These are phyloP conservation scores for Somion occarium DNA, from an alignment of 1,284 basidiomycete genomes.

Conservation along the genomic window DNA sequence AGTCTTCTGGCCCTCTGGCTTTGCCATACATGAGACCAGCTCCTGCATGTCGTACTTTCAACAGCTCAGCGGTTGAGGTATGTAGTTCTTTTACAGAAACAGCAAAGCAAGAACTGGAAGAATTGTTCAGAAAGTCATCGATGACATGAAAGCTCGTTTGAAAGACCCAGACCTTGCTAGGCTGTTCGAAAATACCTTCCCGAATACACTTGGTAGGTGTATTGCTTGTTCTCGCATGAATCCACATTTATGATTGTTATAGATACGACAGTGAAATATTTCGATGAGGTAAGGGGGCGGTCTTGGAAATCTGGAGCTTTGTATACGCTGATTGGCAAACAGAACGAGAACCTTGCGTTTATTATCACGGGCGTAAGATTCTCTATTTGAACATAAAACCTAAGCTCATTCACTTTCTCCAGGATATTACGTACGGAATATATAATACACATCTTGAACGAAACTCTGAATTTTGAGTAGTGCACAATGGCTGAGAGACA, in stretches of 20 bases:
- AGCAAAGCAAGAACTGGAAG: background rate
- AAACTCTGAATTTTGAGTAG: conserved; percentile 24
- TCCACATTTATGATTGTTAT: background rate
- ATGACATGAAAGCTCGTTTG: conserved; percentile 62
- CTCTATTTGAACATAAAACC: background rate
- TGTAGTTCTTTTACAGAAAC: background rate
- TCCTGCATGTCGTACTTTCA: conserved; percentile 67
- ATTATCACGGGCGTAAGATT: conserved; percentile 65
- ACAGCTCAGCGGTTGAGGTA: conserved; percentile 68
- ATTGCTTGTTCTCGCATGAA: no score
- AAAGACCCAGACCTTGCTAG: conserved; percentile 72
- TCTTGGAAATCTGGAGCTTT: no score
- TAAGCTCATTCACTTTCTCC: background rate
- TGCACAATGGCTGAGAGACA: conserved; percentile 71
- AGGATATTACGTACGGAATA: conserved; percentile 3
- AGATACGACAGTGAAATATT: conserved; percentile 77
- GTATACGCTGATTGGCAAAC: no score
- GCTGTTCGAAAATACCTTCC: conserved; percentile 74
- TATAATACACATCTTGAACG: background rate
- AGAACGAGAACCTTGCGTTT: conserved; percentile 67
- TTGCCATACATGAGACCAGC: conserved; percentile 69
- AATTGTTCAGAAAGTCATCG: conserved; percentile 51
- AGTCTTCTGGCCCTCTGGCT: conserved; percentile 54
- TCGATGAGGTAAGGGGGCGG: conserved; percentile 47
- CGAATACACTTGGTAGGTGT: conserved; percentile 64